phyloP scores from a whole-genome alignment of 2,329 filamentous ascomycete species.

The Curvularia sp. region DNA sequence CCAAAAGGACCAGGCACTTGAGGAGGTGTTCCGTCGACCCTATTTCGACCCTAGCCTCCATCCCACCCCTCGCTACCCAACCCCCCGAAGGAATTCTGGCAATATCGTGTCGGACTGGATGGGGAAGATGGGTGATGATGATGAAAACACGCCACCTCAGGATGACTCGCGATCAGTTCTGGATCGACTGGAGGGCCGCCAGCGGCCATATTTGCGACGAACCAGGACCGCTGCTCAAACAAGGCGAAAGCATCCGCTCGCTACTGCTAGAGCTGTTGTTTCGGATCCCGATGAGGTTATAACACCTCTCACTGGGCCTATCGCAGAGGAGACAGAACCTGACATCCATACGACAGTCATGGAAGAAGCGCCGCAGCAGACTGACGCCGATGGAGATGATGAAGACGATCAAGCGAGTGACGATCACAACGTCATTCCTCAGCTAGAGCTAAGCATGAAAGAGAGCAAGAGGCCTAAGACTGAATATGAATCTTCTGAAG shows the following conservation, averaged over 20 bases:
- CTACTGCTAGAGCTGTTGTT: conserved; percentile 60
- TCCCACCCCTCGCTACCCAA: conserved; percentile 43
- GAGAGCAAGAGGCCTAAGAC: conserved; percentile 36
- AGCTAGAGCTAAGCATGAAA: conserved; percentile 31
- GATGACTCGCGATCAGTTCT: conserved; percentile 67
- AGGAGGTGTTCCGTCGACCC: conserved; percentile 82
- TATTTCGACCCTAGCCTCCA: conserved; percentile 65
- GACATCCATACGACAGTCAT: conserved; percentile 50
- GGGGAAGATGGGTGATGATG: conserved; percentile 68
- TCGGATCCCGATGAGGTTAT: conserved; percentile 62
- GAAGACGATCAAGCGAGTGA: conserved; percentile 62
- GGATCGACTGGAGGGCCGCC: conserved; percentile 63
- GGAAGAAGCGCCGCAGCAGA: conserved; percentile 64
- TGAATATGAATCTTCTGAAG: conserved; percentile 48
- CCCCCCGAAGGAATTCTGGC: conserved; percentile 74
- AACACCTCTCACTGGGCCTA: conserved; percentile 44
- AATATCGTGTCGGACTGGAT: conserved; percentile 91
- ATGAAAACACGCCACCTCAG: conserved; percentile 68
- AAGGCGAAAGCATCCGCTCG: conserved; percentile 57
- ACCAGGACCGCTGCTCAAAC: conserved; percentile 53
- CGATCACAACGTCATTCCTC: conserved; percentile 29
- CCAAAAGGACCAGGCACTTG: conserved; percentile 86
- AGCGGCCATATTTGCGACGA: conserved; percentile 61
- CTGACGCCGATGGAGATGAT: conserved; percentile 87
- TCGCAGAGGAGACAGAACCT: conserved; percentile 57